Base-by-base conservation (phyloP, 305 asterid genomes). In the Fraxinus platypoda region DNA sequence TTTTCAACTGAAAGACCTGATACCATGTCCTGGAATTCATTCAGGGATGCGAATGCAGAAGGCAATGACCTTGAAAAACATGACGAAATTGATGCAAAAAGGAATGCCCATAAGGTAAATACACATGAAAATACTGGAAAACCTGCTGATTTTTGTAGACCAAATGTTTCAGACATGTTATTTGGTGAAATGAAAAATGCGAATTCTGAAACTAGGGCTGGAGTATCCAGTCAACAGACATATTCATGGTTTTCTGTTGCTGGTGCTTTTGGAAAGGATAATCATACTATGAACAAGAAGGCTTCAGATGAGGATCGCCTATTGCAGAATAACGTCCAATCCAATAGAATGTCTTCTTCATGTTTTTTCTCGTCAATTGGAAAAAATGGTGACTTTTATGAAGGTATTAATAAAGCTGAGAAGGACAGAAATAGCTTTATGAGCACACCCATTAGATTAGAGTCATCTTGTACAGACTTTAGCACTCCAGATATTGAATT, bases 401-500 rank as follows among this genome's bases (percentile, higher is more conserved):
- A 84, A 80, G 85, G 73, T 74, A 30, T 38, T 75, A 81, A 59
- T 84, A 78, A 85, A 88, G 86, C 75, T 80, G 91, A 90, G 87
- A 88, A 85, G 59, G 91, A 81, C 57, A 81, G 84, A 74, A 75
- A 74, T 68, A 85, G 85, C 82, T 88, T 86, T 82, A 66, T 74
- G 77, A 37, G 87, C 77, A 82, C 88, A 49, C 81, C 73, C 37
- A 81, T 72, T 79, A 87, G 81, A 37, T 78, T 84, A 30, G 84
- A 81, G 80, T 81, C 85, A 30, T 83, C 90, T 77, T 78, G 80
- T 85, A 81, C 86, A 80, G 91, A 85, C 76, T 83, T 57, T 81
- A 64, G 82, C 62, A 85, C 89, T 28, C 88, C 88, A 62, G 87
- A 87, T 85, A 34, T 86, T 84, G 89, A 84, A 81, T 86, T 90